phyloP scores from a whole-genome alignment of 2,329 filamentous ascomycete species.

The Graphilbum ipis-grandicollis region DNA sequence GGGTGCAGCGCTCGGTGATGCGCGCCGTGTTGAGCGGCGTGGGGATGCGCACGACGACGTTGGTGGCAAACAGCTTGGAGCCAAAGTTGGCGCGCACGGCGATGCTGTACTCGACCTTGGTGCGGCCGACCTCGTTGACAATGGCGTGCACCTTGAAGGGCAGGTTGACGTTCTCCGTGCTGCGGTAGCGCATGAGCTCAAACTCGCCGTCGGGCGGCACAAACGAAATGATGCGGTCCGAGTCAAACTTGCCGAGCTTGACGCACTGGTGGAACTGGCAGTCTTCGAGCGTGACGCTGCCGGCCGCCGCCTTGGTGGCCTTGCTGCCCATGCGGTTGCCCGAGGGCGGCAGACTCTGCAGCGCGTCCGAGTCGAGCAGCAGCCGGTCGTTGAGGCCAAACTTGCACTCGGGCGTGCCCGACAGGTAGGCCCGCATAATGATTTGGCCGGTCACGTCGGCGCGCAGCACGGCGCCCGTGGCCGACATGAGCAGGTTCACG shows the following conservation, averaged over 20 bases:
- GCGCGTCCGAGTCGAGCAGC: constrained; percentile 62
- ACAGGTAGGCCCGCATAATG: constrained; percentile 94
- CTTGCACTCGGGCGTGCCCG: constrained; percentile 95
- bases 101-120: constrained; percentile 97
- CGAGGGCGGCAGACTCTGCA: constrained; percentile 46
- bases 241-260: constrained; percentile 91
- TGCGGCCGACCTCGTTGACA: constrained; percentile 91
- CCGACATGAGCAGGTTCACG: constrained; percentile 98
- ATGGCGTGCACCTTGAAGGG: constrained; percentile 99
- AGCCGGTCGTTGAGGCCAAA: constrained; percentile 94
- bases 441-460: constrained; percentile 96
- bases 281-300: constrained; percentile 89
- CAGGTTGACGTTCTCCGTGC: constrained; percentile 95
- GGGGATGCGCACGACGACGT: constrained; percentile 84
- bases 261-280: constrained; percentile 99
- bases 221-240: constrained; percentile 91
- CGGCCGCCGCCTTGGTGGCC: constrained; percentile 86
- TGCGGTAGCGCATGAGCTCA: constrained; percentile 95
- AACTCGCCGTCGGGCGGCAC: constrained; percentile 95
- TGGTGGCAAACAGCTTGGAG: constrained; percentile 89
- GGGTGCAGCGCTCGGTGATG: constrained; percentile 81
- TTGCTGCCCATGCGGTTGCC: constrained; percentile 70
- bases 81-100: constrained; percentile 95
- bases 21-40: constrained; percentile 92
- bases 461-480: constrained; percentile 81